Base-by-base conservation (phyloP, 345 rosid species). In the Ceriops decandra region DNA sequence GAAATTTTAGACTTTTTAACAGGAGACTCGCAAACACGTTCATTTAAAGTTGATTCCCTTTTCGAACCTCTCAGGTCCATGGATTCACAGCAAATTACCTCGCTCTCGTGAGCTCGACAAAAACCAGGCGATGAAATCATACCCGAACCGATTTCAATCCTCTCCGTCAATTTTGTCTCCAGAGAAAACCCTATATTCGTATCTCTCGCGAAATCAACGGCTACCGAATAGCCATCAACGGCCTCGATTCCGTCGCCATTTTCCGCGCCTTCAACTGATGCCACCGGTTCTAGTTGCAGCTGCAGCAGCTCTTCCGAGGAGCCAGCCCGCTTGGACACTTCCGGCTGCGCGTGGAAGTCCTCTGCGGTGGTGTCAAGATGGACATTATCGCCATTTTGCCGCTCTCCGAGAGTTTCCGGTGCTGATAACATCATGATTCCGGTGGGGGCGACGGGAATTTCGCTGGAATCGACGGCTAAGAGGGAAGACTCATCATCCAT, bases 151-250 rank as follows among this genome's bases (percentile, higher is more conserved):
- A 56, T 9, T 17, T 63, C 80, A 52, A 63, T 61, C 54, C 68
- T 65, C 76, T 65, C 81, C 7, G 77, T 65, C 57, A 62, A 66
- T 65, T 77, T 83, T 59, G 66, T 27, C 68, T 38, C 77, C 16
- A 21, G 33, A 63, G 67, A 62, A 63, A 60, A 78, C 73, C 78
- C 82, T 72, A 75, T 10, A 65, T 83, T 84, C 31, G 73, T 69
- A 66, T 80, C 84, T 76, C 75, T 73, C 46, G 81, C 82, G 76
- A 82, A 68, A 69, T 82, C 80, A 33, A 78, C 79, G 27, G 63
- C 74, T 58, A 35, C 60, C 52, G 8, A 47, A 31, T 31, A 64
- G 9, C 42, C 53, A 63, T 58, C 66, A 53, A 58, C 64, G 28
- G 16, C 57, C 32, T 15, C 69, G 13, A 26, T 28, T 8, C 27